phyloP scores from a whole-genome alignment of 2,329 filamentous ascomycete genomes.

The Curvularia lunata region DNA sequence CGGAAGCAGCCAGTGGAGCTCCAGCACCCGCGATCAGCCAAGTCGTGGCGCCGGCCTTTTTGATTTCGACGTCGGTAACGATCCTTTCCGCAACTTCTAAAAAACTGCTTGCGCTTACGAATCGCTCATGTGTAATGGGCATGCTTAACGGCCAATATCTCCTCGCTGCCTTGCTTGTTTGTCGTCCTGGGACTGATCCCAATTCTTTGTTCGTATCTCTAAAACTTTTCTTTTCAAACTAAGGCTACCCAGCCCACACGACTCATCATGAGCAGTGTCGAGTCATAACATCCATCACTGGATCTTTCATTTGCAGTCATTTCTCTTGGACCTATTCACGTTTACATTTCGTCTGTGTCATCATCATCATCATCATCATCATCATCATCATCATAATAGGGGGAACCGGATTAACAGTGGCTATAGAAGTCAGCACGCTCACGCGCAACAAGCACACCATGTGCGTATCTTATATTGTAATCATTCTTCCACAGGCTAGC shows the following conservation, averaged over 20 bases:
- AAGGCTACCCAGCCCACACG: slow-evolving; percentile 8
- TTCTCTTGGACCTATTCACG: background rate
- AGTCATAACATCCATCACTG: slow-evolving; percentile 1
- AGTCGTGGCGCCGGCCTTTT: slow-evolving; percentile 39
- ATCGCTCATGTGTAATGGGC: slow-evolving; percentile 17
- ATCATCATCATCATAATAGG: slow-evolving; percentile 8
- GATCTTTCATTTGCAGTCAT: slow-evolving; percentile 4
- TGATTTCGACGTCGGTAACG: slow-evolving; percentile 41
- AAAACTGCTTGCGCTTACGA: slow-evolving; percentile 14
- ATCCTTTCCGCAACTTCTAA: slow-evolving; percentile 49
- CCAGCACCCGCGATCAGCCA: slow-evolving; percentile 39
- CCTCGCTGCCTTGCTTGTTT: slow-evolving; percentile 11
- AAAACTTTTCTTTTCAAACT: slow-evolving; percentile 1
- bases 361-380: slow-evolving; percentile 2
- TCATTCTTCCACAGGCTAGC: slow-evolving; percentile 14
- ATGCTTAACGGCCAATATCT: slow-evolving; percentile 17
- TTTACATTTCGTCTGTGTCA: slow-evolving; percentile 10
- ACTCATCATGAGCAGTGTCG: slow-evolving; percentile 13
- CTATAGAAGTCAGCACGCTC: slow-evolving; percentile 24
- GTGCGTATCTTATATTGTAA: slow-evolving; percentile 18
- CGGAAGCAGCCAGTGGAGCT: slow-evolving; percentile 48
- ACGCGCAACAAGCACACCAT: slow-evolving; percentile 21
- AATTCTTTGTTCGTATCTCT: background rate
- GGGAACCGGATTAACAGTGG: slow-evolving; percentile 8
- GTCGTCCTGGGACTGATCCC: slow-evolving; percentile 7